Evolutionary conservation across 352 stramenopile species (phyloP).

Genomic region (Phytopythium oedochilum): DNA sequence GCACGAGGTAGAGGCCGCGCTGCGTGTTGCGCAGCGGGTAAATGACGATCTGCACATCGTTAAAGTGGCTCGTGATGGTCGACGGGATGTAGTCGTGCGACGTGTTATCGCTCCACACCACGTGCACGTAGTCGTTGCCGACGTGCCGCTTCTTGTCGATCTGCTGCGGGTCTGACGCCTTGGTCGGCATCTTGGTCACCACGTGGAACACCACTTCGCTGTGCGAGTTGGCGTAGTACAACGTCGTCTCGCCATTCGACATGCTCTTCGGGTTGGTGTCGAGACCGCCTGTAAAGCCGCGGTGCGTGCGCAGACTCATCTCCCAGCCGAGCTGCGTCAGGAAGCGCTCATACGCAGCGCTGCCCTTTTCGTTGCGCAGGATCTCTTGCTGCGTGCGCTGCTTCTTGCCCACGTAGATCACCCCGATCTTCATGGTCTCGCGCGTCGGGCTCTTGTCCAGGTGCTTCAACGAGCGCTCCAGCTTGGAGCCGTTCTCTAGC

Average conservation of each 20-base stretch:
- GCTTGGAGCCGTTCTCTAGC: slow-evolving; percentile 65
- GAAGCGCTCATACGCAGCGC: slow-evolving; percentile 60
- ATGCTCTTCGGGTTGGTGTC: slow-evolving; percentile 80
- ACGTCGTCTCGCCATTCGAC: slow-evolving; percentile 60
- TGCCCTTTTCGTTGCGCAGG: slow-evolving; percentile 70
- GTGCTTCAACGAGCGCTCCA: slow-evolving; percentile 78
- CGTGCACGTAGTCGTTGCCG: slow-evolving; percentile 85
- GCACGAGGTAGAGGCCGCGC: slow-evolving; percentile 63
- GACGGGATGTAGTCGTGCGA: slow-evolving; percentile 67
- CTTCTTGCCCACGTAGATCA: slow-evolving; percentile 78
- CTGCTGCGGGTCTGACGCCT: slow-evolving; percentile 69
- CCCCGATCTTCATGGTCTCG: slow-evolving; percentile 89
- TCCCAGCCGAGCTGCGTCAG: slow-evolving; percentile 76
- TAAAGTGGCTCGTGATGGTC: slow-evolving; percentile 89
- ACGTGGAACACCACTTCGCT: slow-evolving; percentile 87
- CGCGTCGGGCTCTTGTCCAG: slow-evolving; percentile 81
- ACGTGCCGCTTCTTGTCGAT: slow-evolving; percentile 90
- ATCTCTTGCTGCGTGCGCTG: slow-evolving; percentile 81
- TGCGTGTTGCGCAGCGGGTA: slow-evolving; percentile 65
- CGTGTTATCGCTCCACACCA: slow-evolving; percentile 85
- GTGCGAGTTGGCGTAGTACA: slow-evolving; percentile 82
- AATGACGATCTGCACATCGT: slow-evolving; percentile 85
- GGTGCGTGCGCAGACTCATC: slow-evolving; percentile 58
- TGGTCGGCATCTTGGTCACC: slow-evolving; percentile 86
- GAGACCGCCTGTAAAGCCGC: slow-evolving; percentile 70